phyloP scores from a whole-genome alignment of 257 asterid genomes.

The Solanum etuberosum region DNA sequence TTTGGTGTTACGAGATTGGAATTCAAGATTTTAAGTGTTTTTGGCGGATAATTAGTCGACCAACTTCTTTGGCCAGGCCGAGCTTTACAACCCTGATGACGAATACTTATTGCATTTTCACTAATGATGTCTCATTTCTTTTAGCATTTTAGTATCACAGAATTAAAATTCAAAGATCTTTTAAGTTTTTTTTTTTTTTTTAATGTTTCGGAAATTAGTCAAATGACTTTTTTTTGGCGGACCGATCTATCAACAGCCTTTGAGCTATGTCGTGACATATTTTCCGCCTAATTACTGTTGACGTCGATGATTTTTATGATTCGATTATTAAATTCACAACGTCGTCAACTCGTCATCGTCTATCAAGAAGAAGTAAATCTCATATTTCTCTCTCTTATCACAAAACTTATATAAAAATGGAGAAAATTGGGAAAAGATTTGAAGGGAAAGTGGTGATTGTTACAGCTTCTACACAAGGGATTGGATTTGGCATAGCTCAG shows the following conservation, averaged over 20 bases:
- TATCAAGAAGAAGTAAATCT: background rate
- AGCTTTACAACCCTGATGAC: background rate
- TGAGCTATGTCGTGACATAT: background rate
- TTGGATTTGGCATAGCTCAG: conserved; percentile 77
- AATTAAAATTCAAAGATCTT: background rate
- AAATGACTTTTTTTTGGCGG: accelerated
- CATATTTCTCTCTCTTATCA: background rate
- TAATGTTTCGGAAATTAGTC: background rate
- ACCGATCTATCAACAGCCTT: background rate
- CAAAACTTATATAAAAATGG: background rate
- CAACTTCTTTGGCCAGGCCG: too few species aligned
- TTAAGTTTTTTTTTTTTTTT: too few species aligned
- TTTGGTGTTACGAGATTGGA: too few species aligned
- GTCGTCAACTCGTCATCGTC: background rate
- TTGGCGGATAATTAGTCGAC: too few species aligned
- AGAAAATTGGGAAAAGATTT: conserved; percentile 55
- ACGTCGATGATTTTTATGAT: background rate
- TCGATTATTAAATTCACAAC: background rate
- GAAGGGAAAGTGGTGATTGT: conserved; percentile 78
- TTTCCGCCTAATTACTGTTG: background rate
- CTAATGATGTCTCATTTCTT: too few species aligned
- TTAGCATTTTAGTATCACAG: background rate
- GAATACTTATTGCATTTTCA: background rate
- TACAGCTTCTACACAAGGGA: conserved; percentile 97
- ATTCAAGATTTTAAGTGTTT: too few species aligned